Evolutionary conservation across 495 filamentous ascomycete genomes (phyloP).

Genomic region (Hypoxylon fragiforme): DNA sequence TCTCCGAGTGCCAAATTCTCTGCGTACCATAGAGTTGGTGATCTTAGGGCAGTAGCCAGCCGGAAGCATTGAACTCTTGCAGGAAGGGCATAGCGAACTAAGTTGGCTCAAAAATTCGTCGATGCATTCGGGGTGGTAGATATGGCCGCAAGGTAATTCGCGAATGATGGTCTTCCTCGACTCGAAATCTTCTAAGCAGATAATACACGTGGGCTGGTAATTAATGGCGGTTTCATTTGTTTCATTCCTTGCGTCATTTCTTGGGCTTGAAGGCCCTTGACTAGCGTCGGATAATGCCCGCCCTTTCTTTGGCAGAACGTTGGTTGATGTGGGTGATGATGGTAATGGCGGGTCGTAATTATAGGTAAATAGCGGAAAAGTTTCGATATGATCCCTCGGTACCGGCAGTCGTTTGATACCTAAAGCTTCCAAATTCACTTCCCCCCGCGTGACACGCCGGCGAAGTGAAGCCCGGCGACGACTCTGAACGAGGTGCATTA

Average conservation of each 20-base stretch:
- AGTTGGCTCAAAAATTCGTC: constrained; percentile 71
- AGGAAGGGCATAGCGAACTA: constrained; percentile 84
- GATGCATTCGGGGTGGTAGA: constrained; percentile 89
- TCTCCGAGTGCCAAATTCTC: constrained; percentile 62
- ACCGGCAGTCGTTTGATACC: constrained; percentile 77
- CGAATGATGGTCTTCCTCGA: constrained; percentile 69
- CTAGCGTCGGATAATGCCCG: constrained; percentile 29
- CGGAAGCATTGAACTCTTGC: constrained; percentile 76
- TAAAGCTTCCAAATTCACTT: constrained; percentile 78
- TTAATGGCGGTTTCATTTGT: constrained; percentile 45
- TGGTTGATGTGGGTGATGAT: constrained; percentile 18
- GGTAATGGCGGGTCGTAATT: constrained; percentile 46
- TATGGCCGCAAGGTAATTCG: constrained; percentile 84
- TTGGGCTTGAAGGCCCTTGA: constrained; percentile 10
- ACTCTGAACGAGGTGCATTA: constrained; percentile 75
- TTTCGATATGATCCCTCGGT: constrained; percentile 66
- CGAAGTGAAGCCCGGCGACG: constrained; percentile 65
- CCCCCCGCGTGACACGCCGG: constrained; percentile 69
- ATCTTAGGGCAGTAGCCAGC: constrained; percentile 67
- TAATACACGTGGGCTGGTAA: constrained; percentile 75
- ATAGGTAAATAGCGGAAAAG: constrained; percentile 77
- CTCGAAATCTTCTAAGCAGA: constrained; percentile 83
- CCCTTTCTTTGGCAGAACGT: constrained; percentile 12
- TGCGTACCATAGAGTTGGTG: constrained; percentile 82
- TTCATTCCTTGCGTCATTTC: constrained; percentile 12